phyloP scores from a whole-genome alignment of 1,284 basidiomycete genomes.

The Ustilago cynodontis region DNA sequence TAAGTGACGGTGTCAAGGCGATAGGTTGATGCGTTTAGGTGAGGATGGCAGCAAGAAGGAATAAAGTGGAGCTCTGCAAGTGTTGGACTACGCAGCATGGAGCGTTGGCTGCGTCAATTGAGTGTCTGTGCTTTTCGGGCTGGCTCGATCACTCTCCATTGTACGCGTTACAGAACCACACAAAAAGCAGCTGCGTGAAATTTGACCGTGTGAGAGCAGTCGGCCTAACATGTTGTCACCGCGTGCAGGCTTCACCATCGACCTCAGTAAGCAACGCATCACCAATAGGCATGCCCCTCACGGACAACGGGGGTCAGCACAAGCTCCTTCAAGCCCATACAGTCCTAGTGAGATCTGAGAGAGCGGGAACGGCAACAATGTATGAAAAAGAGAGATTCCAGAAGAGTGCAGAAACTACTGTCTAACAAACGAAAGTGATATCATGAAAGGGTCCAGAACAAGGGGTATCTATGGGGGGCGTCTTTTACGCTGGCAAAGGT shows the following conservation, averaged over 20 bases:
- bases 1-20: background rate
- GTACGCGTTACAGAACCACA: constrained; percentile 10
- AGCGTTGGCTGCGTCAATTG: constrained; percentile 11
- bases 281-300: background rate
- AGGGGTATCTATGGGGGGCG: constrained; percentile 22
- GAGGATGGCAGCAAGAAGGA: background rate
- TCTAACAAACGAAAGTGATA: background rate
- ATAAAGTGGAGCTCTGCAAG: background rate
- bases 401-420: background rate
- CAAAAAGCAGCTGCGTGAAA: background rate
- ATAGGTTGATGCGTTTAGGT: background rate
- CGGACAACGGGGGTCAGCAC: background rate
- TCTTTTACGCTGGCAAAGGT: constrained; percentile 27
- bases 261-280: background rate
- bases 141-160: constrained; percentile 17
- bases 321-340: background rate
- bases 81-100: constrained; percentile 6
- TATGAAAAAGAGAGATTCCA: too few species aligned
- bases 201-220: background rate
- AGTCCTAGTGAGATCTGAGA: too few species aligned
- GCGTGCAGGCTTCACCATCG: background rate
- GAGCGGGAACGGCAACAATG: too few species aligned
- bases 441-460: background rate
- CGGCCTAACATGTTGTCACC: background rate
- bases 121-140: constrained; percentile 17